phyloP scores from a whole-genome alignment of 108 stramenopile genomes.

The Nitzschia sp. region DNA sequence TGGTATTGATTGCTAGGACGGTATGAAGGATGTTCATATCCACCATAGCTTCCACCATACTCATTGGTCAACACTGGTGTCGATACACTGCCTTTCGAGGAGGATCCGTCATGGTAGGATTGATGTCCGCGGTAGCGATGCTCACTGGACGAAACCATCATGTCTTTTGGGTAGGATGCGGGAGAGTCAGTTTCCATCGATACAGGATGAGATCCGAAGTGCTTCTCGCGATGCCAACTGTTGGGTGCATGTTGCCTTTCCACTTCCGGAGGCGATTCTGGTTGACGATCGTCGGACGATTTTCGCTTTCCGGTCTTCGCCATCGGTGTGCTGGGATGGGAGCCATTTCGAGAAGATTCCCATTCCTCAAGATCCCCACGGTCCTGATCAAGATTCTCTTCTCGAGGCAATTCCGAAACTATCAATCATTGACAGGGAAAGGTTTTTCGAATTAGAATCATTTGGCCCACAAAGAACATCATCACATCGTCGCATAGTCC shows the following conservation, averaged over 20 bases:
- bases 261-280: conserved; percentile 43
- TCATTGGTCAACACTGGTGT: conserved; percentile 32
- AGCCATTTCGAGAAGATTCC: conserved; percentile 43
- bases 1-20: conserved; percentile 32
- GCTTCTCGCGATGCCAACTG: conserved; percentile 37
- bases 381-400: conserved; percentile 23
- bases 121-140: conserved; percentile 15
- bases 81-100: conserved; percentile 17
- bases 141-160: conserved; percentile 40
- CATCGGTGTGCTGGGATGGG: conserved; percentile 23
- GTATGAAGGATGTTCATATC: conserved; percentile 28
- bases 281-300: conserved; percentile 40
- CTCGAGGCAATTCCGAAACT: too few species aligned
- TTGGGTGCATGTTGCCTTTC: conserved; percentile 41
- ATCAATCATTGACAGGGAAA: not conserved
- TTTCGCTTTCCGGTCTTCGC: conserved; percentile 42
- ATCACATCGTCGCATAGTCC: too few species aligned
- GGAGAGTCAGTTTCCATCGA: conserved; percentile 55
- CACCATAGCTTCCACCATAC: conserved; percentile 20
- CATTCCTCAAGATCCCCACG: conserved; percentile 37
- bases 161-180: conserved; percentile 55
- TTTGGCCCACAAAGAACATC: too few species aligned
- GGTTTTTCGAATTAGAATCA: not conserved
- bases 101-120: conserved; percentile 18
- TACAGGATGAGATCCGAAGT: conserved; percentile 25